Conservation (phyloP, 2,329 filamentous ascomycete genomes). For the Dactylonectria macrodidyma region DNA sequence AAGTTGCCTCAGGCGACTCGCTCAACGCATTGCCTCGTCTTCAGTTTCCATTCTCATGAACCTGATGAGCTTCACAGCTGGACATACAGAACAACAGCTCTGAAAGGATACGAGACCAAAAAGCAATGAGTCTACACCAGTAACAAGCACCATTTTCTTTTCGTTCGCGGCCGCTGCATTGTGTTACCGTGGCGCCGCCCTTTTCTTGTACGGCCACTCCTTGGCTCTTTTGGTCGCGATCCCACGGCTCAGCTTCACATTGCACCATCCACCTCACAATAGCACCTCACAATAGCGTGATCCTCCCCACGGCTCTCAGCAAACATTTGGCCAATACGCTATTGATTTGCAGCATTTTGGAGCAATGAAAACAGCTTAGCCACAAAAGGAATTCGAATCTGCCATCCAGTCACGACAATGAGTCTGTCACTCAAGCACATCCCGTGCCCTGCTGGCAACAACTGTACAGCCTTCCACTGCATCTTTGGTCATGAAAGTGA, state of each 20-base stretch:
- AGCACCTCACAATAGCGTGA: not conserved
- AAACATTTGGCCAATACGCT: not conserved
- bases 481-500: conserved; percentile 64
- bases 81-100: not conserved
- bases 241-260: not conserved
- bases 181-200: conserved; percentile 8
- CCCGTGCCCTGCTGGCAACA: conserved; percentile 64
- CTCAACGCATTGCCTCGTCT: conserved; percentile 9
- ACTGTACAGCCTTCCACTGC: conserved; percentile 65
- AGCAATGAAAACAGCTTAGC: conserved; percentile 5
- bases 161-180: not conserved
- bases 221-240: conserved; percentile 1
- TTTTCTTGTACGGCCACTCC: not conserved
- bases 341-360: not conserved
- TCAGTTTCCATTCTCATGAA: conserved; percentile 4
- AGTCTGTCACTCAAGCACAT: conserved; percentile 63
- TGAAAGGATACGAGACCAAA: not conserved
- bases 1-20: conserved; percentile 24
- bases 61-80: not conserved
- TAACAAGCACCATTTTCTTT: conserved; percentile 2
- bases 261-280: not conserved
- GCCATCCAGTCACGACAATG: conserved; percentile 45
- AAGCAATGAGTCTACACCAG: not conserved
- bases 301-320: not conserved
- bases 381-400: conserved; percentile 7